A percentile compares a stretch with the other conserved stretches of the same genome.
Evolutionary conservation across 2,329 filamentous ascomycete genomes (phyloP).

Genomic region (Tolypocladium capitatum): DNA sequence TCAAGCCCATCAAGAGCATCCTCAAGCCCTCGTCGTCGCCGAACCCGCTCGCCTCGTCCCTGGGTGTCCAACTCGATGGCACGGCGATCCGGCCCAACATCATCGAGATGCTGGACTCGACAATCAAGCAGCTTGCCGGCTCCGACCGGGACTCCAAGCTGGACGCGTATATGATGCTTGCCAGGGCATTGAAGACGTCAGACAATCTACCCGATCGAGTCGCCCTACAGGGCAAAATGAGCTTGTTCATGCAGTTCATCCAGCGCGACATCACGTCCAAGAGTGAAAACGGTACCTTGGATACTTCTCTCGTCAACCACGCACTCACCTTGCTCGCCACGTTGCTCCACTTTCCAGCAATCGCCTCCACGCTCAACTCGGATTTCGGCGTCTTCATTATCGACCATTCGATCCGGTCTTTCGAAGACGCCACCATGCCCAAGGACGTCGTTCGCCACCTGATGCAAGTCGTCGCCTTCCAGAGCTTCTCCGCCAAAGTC

Average conservation of each 20-base stretch:
- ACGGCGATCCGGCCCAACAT: slow-evolving; percentile 39
- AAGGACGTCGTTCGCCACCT: slow-evolving; percentile 71
- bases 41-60: slow-evolving; percentile 28
- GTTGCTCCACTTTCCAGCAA: slow-evolving; percentile 61
- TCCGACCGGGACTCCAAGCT: slow-evolving; percentile 58
- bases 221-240: slow-evolving; percentile 62
- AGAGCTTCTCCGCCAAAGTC: slow-evolving; percentile 62
- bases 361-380: slow-evolving; percentile 55
- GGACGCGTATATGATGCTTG: slow-evolving; percentile 77
- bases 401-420: slow-evolving; percentile 63
- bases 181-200: slow-evolving; percentile 64
- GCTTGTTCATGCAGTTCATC: slow-evolving; percentile 67
- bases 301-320: slow-evolving; percentile 61
- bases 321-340: slow-evolving; percentile 65
- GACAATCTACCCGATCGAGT: slow-evolving; percentile 67
- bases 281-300: slow-evolving; percentile 38
- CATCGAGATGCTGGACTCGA: slow-evolving; percentile 71
- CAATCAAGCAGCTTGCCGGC: slow-evolving; percentile 67
- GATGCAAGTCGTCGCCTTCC: slow-evolving; percentile 67
- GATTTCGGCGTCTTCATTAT: slow-evolving; percentile 73
- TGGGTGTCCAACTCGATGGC: slow-evolving; percentile 28
- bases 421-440: slow-evolving; percentile 53
- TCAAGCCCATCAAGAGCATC: slow-evolving; percentile 51
- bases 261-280: slow-evolving; percentile 63
- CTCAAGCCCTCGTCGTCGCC: slow-evolving; percentile 55